Evolutionary conservation across 306 rosid genomes (phyloP).

Genomic region (Arachis hypogaea): DNA sequence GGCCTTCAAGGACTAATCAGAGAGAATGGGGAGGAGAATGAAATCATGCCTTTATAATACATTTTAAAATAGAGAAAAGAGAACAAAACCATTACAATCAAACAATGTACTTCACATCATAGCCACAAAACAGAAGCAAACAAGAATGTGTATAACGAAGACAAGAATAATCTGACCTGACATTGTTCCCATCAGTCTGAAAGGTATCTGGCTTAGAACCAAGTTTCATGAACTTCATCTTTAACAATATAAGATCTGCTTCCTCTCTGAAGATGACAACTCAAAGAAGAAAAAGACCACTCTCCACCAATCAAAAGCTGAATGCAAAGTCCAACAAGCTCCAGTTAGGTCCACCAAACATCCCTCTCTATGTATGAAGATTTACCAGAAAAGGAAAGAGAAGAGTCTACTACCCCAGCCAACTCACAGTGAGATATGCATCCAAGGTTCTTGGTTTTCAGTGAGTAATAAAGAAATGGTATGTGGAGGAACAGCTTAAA

Average conservation of each 20-base stretch:
- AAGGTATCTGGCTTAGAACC: constrained; percentile 96
- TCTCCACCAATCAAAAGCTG: constrained; percentile 46
- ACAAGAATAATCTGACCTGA: constrained; percentile 67
- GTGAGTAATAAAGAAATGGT: constrained; percentile 59
- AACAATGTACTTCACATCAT: background rate
- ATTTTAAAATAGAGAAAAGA: background rate
- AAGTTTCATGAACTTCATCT: constrained; percentile 99
- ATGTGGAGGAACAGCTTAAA: constrained; percentile 49
- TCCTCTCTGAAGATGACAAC: constrained; percentile 28
- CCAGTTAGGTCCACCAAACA: constrained; percentile 41
- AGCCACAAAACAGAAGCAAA: constrained; percentile 26
- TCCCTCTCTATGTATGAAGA: constrained; percentile 33
- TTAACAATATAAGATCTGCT: constrained; percentile 57
- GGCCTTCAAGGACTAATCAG: constrained; percentile 7
- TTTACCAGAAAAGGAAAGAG: constrained; percentile 44
- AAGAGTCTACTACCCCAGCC: constrained; percentile 47
- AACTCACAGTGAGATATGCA: constrained; percentile 44
- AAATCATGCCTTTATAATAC: background rate
- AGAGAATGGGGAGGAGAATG: constrained; percentile 3
- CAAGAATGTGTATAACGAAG: constrained; percentile 29
- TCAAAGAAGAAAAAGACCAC: constrained; percentile 23
- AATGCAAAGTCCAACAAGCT: constrained; percentile 45
- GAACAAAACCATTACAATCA: background rate
- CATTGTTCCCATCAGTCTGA: constrained; percentile 79
- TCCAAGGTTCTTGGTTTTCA: constrained; percentile 55